Base-by-base conservation (phyloP, 1,284 basidiomycete genomes). In the Irpex sp. region DNA sequence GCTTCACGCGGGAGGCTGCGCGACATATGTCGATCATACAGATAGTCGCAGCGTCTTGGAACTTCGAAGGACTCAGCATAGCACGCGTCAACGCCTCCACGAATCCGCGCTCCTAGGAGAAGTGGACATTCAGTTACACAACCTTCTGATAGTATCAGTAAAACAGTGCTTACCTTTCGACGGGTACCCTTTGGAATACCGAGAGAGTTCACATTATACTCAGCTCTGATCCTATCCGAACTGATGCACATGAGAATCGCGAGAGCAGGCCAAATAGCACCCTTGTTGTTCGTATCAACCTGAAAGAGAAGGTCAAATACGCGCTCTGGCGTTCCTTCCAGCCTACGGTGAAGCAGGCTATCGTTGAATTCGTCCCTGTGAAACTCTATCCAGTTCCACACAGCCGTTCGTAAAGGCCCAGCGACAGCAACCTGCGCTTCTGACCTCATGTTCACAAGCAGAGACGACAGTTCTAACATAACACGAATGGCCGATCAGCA, bases 341-440 rank as follows among this genome's bases (percentile, higher is more conserved):
- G 78, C 57, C 80, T 81, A 43, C 88, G 86, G 55, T 87, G 81
- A 11, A 81, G 78, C 49, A 94, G 81, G 3, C 89, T 81, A 3
- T 90, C 87, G 58, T 90, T 89, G 72, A 89, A 97, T 71, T 98
- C 94, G 9, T 81, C 77, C 0, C 94, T 92, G 71, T 90, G 92
- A 13, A 87, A 81, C 56, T 93, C 89, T 57, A 97, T 90, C 94
- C 94, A 98, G 64, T 93, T 93, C 94, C 95, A 97, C 35, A 97
- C 82, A 0, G 93, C 93, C 39, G 86, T 83, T 13, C 94, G 86
- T 37, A 98, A 80, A 17, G 90, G 87, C 5, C 85, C 78, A 0
- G 93, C 88, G 37, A 95, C 81, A 0, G 90, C 87, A 3, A 85
- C 77, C 69, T 94, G 93, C 0, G 89, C 85, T 43, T 91, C 88